Percentiles rank a stretch among this genome's conserved stretches.
Evolutionary conservation across 495 filamentous ascomycete species (phyloP).

Genomic region (Talaromyces borbonicus): DNA sequence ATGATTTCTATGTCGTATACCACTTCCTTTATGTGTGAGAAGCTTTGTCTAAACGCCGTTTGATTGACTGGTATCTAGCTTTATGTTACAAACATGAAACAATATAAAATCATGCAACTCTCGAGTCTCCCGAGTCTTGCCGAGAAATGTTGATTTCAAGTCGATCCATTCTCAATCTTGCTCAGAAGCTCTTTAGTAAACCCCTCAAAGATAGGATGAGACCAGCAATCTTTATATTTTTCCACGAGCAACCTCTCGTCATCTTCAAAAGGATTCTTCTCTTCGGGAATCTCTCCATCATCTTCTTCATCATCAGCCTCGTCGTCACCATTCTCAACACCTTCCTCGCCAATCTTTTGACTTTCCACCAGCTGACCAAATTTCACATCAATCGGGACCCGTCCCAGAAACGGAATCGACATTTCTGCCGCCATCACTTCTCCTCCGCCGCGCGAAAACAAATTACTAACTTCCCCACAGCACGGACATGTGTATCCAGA

Average conservation of each 20-base stretch:
- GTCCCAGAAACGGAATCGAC: slow-evolving; percentile 71
- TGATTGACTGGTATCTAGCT: too few species aligned
- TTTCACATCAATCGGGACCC: slow-evolving; percentile 77
- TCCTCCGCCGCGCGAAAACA: slow-evolving; percentile 86
- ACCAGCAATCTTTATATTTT: slow-evolving; percentile 70
- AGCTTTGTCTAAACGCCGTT: too few species aligned
- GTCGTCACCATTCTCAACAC: slow-evolving; percentile 25
- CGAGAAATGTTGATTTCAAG: too few species aligned
- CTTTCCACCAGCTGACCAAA: slow-evolving; percentile 60
- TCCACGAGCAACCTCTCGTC: slow-evolving; percentile 56
- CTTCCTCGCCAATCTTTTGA: slow-evolving; percentile 29
- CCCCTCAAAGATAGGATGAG: slow-evolving; percentile 59
- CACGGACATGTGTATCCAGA: slow-evolving; percentile 91
- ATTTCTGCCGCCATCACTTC: slow-evolving; percentile 84
- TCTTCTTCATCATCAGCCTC: slow-evolving; percentile 11
- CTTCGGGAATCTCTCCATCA: slow-evolving; percentile 16
- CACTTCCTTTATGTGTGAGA: too few species aligned
- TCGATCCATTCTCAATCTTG: slow-evolving; percentile 24
- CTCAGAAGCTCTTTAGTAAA: slow-evolving; percentile 50
- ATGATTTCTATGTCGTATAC: too few species aligned
- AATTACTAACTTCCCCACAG: slow-evolving; percentile 85
- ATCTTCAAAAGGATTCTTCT: slow-evolving; percentile 14
- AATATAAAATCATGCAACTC: too few species aligned
- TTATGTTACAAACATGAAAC: too few species aligned
- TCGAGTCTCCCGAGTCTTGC: too few species aligned